Evolutionary conservation across 2,329 filamentous ascomycete species (phyloP), one percentile per base, ranked within the genome.

Genomic region (Talaromyces atroroseus): DNA sequence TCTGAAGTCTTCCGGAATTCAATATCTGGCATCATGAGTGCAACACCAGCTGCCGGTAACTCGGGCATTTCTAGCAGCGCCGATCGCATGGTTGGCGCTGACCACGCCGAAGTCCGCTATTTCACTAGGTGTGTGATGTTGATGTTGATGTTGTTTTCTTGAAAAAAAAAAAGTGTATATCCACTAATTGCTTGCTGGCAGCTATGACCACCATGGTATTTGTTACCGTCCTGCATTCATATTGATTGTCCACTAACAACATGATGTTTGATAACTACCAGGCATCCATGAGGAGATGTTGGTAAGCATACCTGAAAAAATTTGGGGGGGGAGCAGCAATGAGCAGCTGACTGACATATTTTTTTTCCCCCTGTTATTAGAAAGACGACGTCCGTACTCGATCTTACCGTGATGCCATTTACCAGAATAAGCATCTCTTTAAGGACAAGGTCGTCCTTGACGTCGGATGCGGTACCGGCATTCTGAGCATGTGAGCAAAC

Each of bases 231-330:
- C 14, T 40, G 23, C 40, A 20, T 2, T 16, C 10, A 36, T 20
- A 18, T 45, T 45, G 21, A 47, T 51, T 56, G 47, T 64, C 64
- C 68, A 34, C 52, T 54, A 18, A 54, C 52, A 48, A 40, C 26
- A 49, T 49, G 45, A 29, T 36, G 7, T 40, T 40, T 42, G 45
- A 49, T n/a, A 29, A 48, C 23, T 20, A n/a, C 18, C 18, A 92
- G 90, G 90, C 73, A 96, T 96, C 71, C 92, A 96, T 75, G 92
- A 96, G 80, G 92, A 96, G 78, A 96, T 96, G 92, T 81, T 96
- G 86, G 90, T 95, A 79, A 76, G 89, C 4, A 32, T 8, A 21
- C 14, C 1, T 16, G 24, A 38, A 44, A 29, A 29, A 29, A 2
- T 23, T 2, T 24, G 8, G 11, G 20, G 8, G 26, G 24, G 23